These are phyloP conservation scores for Phytophthora tentaculata DNA, from an alignment of 352 stramenopile genomes.

Conservation along the genomic window DNA sequence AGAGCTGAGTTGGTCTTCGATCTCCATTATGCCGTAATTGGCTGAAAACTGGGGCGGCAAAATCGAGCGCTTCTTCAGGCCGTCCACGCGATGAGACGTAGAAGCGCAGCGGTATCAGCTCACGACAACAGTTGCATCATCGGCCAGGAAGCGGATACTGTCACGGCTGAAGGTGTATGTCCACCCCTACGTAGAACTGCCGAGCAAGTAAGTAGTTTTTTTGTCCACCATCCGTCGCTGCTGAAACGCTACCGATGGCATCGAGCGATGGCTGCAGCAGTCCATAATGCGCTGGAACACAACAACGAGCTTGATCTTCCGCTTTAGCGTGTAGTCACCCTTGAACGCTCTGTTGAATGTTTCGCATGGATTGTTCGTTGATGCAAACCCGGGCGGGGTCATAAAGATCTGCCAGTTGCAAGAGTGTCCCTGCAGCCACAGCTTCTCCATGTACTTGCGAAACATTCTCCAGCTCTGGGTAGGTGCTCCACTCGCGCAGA, in stretches of 20 bases:
- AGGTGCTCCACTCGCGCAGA: background rate
- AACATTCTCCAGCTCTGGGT: background rate
- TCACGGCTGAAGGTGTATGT: background rate
- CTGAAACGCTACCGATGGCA: background rate
- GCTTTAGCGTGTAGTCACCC: background rate
- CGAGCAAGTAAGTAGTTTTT: too few relatives aligned
- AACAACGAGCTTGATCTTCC: background rate
- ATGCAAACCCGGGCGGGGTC: background rate
- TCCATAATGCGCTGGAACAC: background rate
- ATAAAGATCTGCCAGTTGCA: background rate
- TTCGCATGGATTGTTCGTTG: background rate
- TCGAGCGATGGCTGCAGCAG: background rate
- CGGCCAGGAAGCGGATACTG: constrained; percentile 3
- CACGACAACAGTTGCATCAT: background rate
- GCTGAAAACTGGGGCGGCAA: constrained; percentile 4
- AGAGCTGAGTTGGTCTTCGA: background rate
- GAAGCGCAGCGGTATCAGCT: background rate
- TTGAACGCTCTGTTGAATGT: background rate
- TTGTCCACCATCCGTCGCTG: background rate
- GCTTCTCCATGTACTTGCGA: background rate
- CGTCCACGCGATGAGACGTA: background rate
- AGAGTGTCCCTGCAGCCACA: background rate
- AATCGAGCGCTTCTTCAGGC: constrained; percentile 1
- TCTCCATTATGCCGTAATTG: constrained; percentile 7
- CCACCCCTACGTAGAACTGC: too few relatives aligned